phyloP scores from a whole-genome alignment of 2,329 filamentous ascomycete species.

The Phoma herbarum region DNA sequence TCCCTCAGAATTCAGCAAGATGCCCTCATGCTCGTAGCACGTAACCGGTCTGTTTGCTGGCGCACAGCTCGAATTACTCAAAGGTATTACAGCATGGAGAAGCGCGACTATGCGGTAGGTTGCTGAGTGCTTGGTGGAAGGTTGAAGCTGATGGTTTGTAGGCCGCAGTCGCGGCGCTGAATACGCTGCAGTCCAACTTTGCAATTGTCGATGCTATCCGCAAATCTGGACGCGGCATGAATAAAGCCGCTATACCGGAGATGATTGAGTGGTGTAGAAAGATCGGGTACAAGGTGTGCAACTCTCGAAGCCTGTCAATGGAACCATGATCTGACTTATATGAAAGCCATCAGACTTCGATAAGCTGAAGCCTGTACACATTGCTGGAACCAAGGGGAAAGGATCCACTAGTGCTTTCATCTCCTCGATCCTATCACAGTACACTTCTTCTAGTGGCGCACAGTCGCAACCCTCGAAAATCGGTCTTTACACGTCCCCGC shows the following conservation, averaged over 20 bases:
- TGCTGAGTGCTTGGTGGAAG: neutral
- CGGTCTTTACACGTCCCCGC: slow-evolving; percentile 86
- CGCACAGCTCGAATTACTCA: slow-evolving; percentile 24
- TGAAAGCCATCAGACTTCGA: slow-evolving; percentile 68
- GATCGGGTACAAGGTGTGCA: slow-evolving; percentile 76
- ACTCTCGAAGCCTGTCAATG: slow-evolving; percentile 24
- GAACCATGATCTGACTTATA: slow-evolving; percentile 13
- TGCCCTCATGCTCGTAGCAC: slow-evolving; percentile 46
- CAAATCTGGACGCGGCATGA: slow-evolving; percentile 76
- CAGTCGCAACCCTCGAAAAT: slow-evolving; percentile 61
- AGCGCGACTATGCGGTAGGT: slow-evolving; percentile 49
- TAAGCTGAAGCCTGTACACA: slow-evolving; percentile 73
- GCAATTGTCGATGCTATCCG: slow-evolving; percentile 78
- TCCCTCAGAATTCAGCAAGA: slow-evolving; percentile 25
- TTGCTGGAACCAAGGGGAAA: slow-evolving; percentile 95
- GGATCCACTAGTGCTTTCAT: slow-evolving; percentile 87
- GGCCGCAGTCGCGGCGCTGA: slow-evolving; percentile 77
- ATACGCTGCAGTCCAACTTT: slow-evolving; percentile 81
- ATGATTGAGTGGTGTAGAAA: slow-evolving; percentile 80
- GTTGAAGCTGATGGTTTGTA: slow-evolving; percentile 47
- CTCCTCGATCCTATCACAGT: slow-evolving; percentile 77
- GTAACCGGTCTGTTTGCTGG: slow-evolving; percentile 30
- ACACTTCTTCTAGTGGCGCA: slow-evolving; percentile 54
- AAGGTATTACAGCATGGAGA: slow-evolving; percentile 40
- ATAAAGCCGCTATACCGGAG: slow-evolving; percentile 79